Evolutionary conservation across 441 rosid species (phyloP), one percentile per base, ranked within the genome.

Genomic region (Croton laevigatus): DNA sequence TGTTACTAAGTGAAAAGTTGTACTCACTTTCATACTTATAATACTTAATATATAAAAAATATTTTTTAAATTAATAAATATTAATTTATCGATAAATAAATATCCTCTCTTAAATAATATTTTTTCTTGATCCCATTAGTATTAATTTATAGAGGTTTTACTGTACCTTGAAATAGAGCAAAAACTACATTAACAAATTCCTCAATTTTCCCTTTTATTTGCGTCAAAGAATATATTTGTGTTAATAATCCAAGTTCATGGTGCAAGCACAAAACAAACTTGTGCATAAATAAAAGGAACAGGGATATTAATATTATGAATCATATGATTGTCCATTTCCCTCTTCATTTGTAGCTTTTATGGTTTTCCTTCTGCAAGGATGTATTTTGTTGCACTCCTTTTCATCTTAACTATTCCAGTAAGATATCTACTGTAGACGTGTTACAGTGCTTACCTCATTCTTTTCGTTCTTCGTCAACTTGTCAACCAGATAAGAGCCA

Each of bases 401-500:
- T 57, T 57, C 37, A 27, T 57, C 61, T 57, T 12, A 13, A 57
- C 27, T 27, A 23, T 23, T 57, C 34, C 34, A 23, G 0, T 1
- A 57, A 57, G 27, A 57, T 34, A 27, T 11, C 23, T 2, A 67
- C n/a, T 7, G 16, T 12, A 23, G 49, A 54, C 2, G 19, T 37
- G 37, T 36, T 12, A 12, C 22, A 37, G 5, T 22, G 57, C 79
- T 44, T 37, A 90, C 97, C 85, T 96, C 97, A 44, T 96, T 96
- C 83, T 93, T 96, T 68, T 93, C 99, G 62, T 96, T 93, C 78
- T 91, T 89, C 99, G 93, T 96, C 82, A 96, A 77, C 79, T 55
- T 89, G 83, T 96, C 99, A 71, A 96, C 98, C 16, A 93, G 70
- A 74, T 96, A 98, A 53, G 99, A 94, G 59, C 98, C 99, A 3